phyloP scores from a whole-genome alignment of 306 rosid genomes.

The peach (Prunus persica) region DNA sequence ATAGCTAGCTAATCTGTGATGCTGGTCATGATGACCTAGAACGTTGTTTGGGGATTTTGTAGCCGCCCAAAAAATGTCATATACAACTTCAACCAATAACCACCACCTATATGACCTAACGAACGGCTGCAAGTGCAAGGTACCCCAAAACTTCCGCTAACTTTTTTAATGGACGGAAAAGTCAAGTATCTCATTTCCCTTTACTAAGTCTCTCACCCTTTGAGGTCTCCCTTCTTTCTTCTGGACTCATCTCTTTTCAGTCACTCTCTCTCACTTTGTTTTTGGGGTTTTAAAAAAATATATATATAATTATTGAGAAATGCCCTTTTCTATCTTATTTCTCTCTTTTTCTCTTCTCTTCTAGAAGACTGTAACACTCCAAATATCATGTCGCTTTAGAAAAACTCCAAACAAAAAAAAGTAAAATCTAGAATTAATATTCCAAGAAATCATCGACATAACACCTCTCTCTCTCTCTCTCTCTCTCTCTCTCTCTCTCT shows the following conservation, averaged over 20 bases:
- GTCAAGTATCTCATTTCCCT: background rate
- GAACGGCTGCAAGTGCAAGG: background rate
- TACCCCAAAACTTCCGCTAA: background rate
- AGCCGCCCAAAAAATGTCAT: background rate
- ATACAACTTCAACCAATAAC: background rate
- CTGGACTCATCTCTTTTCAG: background rate
- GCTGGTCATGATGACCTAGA: too few relatives aligned
- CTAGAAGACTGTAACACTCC: conserved; percentile 1
- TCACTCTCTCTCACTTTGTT: background rate
- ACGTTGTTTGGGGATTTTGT: background rate
- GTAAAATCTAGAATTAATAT: background rate
- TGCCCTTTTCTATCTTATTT: background rate
- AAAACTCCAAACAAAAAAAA: background rate
- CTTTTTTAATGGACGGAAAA: background rate
- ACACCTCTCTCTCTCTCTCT: background rate
- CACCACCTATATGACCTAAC: background rate
- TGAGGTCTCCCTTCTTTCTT: background rate
- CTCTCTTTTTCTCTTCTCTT: background rate
- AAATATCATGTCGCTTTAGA: conserved; percentile 5
- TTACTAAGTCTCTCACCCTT: background rate
- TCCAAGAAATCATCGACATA: conserved; percentile 10
- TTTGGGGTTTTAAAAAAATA: too few relatives aligned
- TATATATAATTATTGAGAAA: background rate
- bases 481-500: background rate
- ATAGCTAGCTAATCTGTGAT: too few relatives aligned